phyloP scores from a whole-genome alignment of 2,329 filamentous ascomycete genomes.

The Venturia effusa region DNA sequence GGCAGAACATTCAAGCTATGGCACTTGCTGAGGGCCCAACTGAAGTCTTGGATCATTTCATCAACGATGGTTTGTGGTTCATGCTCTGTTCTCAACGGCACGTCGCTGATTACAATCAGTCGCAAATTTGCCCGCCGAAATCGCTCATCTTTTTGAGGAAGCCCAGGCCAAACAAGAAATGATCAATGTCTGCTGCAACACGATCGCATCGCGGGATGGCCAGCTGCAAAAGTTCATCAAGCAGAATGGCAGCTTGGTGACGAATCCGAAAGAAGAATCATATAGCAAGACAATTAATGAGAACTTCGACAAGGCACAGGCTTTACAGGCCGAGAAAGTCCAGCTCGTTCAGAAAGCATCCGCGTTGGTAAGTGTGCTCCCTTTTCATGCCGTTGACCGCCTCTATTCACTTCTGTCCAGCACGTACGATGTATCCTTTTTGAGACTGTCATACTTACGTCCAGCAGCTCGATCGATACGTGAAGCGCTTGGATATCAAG shows the following conservation, averaged over 20 bases:
- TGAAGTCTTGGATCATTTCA: conserved; percentile 68
- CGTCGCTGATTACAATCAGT: conserved; percentile 29
- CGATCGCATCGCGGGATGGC: conserved; percentile 60
- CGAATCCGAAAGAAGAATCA: conserved; percentile 64
- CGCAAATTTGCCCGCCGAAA: conserved; percentile 71
- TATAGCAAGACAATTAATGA: conserved; percentile 56
- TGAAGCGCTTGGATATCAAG: conserved; percentile 52
- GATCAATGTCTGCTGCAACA: conserved; percentile 56
- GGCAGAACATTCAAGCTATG: conserved; percentile 23
- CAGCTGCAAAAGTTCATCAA: conserved; percentile 77
- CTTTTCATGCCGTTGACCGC: conserved; percentile 14
- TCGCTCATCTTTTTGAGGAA: conserved; percentile 74
- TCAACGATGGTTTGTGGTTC: conserved; percentile 47
- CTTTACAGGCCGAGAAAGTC: conserved; percentile 66
- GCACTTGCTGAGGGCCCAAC: conserved; percentile 49
- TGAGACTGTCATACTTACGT: conserved; percentile 15
- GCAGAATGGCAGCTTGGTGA: conserved; percentile 59
- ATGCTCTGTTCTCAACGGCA: conserved; percentile 8
- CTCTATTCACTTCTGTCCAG: neutral
- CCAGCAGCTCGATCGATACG: conserved; percentile 45
- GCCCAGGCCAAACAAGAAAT: conserved; percentile 68
- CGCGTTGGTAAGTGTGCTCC: conserved; percentile 52
- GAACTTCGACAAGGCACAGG: conserved; percentile 57
- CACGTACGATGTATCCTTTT: neutral
- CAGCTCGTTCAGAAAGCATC: conserved; percentile 54